Evolutionary conservation across 495 filamentous ascomycete genomes (phyloP), one percentile per base, ranked within the genome.

Genomic region (Aspergillus ostianus): DNA sequence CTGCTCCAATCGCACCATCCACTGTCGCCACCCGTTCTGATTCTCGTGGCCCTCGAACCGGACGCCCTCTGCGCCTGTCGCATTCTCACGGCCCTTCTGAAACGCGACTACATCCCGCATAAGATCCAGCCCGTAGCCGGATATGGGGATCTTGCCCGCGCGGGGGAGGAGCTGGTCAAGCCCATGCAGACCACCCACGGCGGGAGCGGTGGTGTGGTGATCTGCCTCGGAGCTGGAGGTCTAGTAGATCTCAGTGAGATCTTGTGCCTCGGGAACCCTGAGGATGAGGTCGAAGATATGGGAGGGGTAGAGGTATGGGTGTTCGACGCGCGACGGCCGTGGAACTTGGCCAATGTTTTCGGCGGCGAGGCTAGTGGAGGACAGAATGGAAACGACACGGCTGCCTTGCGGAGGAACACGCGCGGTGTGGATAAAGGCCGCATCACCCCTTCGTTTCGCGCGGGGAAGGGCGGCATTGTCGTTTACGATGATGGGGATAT

Each of bases 401-500:
- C 3, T 82, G 85, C 64, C 71, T 10, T 78, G 50, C 80, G 79
- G 66, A 59, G 85, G 80, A 57, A 78, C 67, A 71, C 66, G 59
- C 65, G 72, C 44, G 71, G 83, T 18, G 79, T 87, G 0, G 78
- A 84, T 1, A 79, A 83, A 51, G 94, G 94, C 0, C 83, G 83
- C 54, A 85, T 97, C 29, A 80, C 82, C 32, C 77, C 81, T n/a
- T 71, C 80, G 1, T 97, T 93, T 69, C 82, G 82, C 61, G 85
- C 87, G 18, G 90, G 90, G 36, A 85, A 82, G 59, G 92, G 92
- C 27, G 92, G 92, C 0, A 90, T 97, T 60, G 80, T 97, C 56
- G 91, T 96, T 6, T 94, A 91, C 72, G 95, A 98, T 67, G 95
- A 98, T 72, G 95, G 93, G 17, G 94, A 98, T 73, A 94, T 98